Evolutionary conservation across 805 yeast species (phyloP), one percentile per base, ranked within the genome.

Genomic region (Metschnikowia dekortorum): DNA sequence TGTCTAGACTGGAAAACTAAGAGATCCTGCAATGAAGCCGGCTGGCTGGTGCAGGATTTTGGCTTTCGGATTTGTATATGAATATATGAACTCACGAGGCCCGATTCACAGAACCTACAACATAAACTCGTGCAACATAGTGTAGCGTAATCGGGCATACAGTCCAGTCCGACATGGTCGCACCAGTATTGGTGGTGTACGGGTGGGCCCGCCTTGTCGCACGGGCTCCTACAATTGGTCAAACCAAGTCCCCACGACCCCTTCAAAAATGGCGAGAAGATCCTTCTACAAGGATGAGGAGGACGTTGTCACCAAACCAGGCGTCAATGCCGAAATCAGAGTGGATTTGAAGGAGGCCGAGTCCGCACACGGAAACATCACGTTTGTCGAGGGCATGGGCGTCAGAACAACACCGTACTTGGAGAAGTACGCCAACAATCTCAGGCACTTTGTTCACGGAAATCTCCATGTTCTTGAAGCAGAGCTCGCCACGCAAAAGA

Each of bases 221-320:
- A 29, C 43, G 16, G 34, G 6, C 14, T 30, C 43, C 18, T 14
- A 28, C 32, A 18, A 39, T 32, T 39, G 31, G 22, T 6, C 30
- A 26, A 38, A 11, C 18, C 31, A 22, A 22, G 22, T 22, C 22
- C 22, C 5, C 4, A 22, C 22, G 22, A 22, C 22, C 22, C 22
- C 22, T 36, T 9, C 37, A 31, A 46, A 9, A 35, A 51, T 51
- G 52, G 45, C 34, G 5, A 69, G 61, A 49, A 71, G 83, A 63
- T 64, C 71, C 1, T 81, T 81, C 57, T 81, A 81, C 55, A 73
- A 74, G 51, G 83, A 81, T 55, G 81, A 80, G 42, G 83, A 78
- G 54, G 66, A 62, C 16, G 63, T 70, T 32, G 54, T 69, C n/a
- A 70, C 77, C 39, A 73, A 72, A 32, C 84, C 84, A 0, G 84